Conservation (phyloP, 75 land plant genomes). For the Cryptomeria japonica region DNA sequence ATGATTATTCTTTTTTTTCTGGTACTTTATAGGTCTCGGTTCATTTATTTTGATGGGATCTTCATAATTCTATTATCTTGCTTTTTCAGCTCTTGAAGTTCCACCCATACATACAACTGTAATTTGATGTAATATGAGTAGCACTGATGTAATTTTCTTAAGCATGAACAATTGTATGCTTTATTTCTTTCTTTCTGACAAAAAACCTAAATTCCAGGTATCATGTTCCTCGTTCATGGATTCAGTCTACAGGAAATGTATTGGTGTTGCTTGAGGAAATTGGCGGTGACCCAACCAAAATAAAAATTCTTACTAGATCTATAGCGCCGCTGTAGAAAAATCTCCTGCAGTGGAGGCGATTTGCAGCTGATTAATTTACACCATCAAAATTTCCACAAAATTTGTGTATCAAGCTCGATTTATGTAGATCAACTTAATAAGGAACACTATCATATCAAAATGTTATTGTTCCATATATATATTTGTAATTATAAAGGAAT, state of each 20-base stretch:
- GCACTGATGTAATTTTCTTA: background rate
- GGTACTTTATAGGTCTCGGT: background rate
- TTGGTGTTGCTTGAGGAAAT: conserved; percentile 67
- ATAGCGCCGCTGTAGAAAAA: conserved; percentile 24
- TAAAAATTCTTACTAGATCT: conserved; percentile 39
- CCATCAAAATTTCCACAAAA: background rate
- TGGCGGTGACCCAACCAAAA: conserved; percentile 62
- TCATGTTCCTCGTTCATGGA: conserved; percentile 62
- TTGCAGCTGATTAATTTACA: conserved; percentile 20
- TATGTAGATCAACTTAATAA: background rate
- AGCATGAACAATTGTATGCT: background rate
- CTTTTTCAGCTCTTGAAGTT: too few relatives aligned
- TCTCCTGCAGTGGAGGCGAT: conserved; percentile 61
- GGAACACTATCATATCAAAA: background rate
- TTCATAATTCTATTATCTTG: too few relatives aligned
- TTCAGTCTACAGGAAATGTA: conserved; percentile 41
- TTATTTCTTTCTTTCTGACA: background rate
- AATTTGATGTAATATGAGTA: conserved; percentile 27
- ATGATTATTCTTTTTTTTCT: background rate
- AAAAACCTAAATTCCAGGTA: conserved; percentile 34
- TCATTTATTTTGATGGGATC: too few relatives aligned
- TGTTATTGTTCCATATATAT: background rate
- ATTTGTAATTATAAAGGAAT: background rate
- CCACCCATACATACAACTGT: too few relatives aligned
- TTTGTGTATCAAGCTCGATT: background rate